Evolutionary conservation across 306 rosid species (phyloP), one percentile per base, ranked within the genome.

Genomic region (Cucumis hystrix): DNA sequence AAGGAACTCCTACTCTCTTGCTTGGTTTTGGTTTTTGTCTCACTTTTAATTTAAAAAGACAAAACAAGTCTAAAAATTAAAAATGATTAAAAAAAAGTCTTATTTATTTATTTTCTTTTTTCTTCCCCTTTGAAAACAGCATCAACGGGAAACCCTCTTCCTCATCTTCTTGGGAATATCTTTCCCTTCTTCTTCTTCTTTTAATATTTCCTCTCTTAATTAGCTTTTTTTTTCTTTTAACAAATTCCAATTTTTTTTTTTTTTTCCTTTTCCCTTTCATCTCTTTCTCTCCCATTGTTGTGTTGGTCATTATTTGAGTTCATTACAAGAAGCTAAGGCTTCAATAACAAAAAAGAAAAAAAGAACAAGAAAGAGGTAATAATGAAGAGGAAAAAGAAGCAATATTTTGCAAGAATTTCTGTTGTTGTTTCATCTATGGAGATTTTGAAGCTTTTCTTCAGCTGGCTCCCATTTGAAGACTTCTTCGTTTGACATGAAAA

Each of bases 121-220:
- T 10, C 20, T 35, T 6, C 17, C 28, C 68, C 70, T 76, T 76
- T 57, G 79, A 76, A 77, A 77, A 77, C 79, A 61, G 60, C 79
- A 77, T 62, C 58, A 61, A 61, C 79, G 72, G 72, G 33, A 77
- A 77, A 77, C 79, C 70, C 79, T 77, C 79, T 2, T 37, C 49
- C 15, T 77, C 41, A 60, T 76, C 79, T 23, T 59, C 79, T 76
- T 76, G 70, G 79, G 79, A 76, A 40, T 39, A 59, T 51, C 41
- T 52, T 45, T 39, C 40, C 18, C 37, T 14, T 5, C 28, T 10
- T 52, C 47, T 10, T 51, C 28, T 16, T 52, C 40, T 43, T 76
- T 28, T 59, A 58, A 35, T 59, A 17, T 59, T 76, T 76, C 68
- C 8, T 33, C n/a, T 45, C 51, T 45, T 45, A 45, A 6, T 45